Base-by-base conservation (phyloP, 2,329 filamentous ascomycete species). In the Trichoderma sp. region DNA sequence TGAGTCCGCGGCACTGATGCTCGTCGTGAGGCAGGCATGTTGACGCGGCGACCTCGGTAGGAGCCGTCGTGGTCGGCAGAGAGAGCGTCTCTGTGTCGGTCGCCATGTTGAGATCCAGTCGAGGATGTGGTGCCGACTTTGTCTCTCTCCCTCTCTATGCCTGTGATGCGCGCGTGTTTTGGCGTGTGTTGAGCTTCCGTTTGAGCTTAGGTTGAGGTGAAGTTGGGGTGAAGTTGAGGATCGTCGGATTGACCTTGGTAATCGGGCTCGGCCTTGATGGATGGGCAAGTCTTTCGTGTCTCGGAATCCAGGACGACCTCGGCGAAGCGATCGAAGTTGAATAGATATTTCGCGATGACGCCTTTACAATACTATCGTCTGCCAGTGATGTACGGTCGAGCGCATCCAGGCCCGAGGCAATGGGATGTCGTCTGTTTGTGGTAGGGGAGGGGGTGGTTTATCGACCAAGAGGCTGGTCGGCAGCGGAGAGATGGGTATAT, bases 61-160 rank as follows among this genome's bases (percentile, higher is more conserved):
- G 71, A 26, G 71, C 73, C 17, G 74, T 75, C 44, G 73, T 74
- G 10, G 74, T 72, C 17, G 73, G 73, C 30, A 75, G 65, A 54
- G 72, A 75, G 41, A 74, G 54, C 14, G 73, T 74, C 44, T 76
- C 74, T 43, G 74, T 76, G 45, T 76, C 72, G 69, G 74, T 75
- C 19, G 71, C 69, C 73, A 75, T 75, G 68, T 57, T 9, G 0
- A 14, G 19, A 28, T 55, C 39, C 45, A 43, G 17, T 41, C 17
- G 51, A 4, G 28, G 34, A 43, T 34, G 47, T 24, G 39, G 14
- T 39, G 34, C 34, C 34, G 34, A 39, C 34, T 3, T 39, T 39
- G 34, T 39, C 34, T 39, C 34, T 39, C 34, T 9, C 10, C 12
- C 34, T 39, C 10, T 39, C 3, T 52, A 26, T 52, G 9, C n/a